Evolutionary conservation across 2,329 filamentous ascomycete genomes (phyloP).

Genomic region (Zasmidium cellare): DNA sequence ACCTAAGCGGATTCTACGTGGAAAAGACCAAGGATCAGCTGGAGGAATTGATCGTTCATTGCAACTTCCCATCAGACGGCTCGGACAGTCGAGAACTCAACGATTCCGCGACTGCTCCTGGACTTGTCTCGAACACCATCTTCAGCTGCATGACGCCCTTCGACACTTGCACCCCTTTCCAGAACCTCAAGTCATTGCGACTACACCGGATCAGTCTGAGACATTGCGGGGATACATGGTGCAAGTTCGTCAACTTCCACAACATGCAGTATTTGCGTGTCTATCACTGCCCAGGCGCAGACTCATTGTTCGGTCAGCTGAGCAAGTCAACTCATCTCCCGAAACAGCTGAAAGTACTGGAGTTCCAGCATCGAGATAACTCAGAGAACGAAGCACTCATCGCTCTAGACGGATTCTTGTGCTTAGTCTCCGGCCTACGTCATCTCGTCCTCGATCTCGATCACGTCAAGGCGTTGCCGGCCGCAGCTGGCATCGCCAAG

Average conservation of each 20-base stretch:
- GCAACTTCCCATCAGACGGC: constrained; percentile 43
- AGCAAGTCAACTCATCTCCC: constrained; percentile 48
- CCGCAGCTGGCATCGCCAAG: constrained; percentile 43
- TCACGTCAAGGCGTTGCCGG: constrained; percentile 43
- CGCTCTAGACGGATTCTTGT: constrained; percentile 50
- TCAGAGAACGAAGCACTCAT: constrained; percentile 47
- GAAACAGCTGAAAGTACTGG: constrained; percentile 45
- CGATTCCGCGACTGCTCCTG: constrained; percentile 48
- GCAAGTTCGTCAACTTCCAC: constrained; percentile 48
- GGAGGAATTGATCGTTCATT: constrained; percentile 50
- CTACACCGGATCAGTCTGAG: constrained; percentile 48
- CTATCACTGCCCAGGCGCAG: constrained; percentile 47
- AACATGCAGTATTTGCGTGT: constrained; percentile 44
- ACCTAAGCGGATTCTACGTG: constrained; percentile 45
- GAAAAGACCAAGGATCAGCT: constrained; percentile 41
- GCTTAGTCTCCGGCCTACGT: constrained; percentile 46
- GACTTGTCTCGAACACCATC: constrained; percentile 47
- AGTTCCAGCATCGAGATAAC: constrained; percentile 51
- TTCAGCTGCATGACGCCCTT: constrained; percentile 51
- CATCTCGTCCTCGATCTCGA: constrained; percentile 47
- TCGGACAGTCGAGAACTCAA: constrained; percentile 43
- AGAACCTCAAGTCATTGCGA: constrained; percentile 43
- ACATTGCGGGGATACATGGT: constrained; percentile 51
- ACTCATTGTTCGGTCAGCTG: constrained; percentile 48
- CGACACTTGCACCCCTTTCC: constrained; percentile 46